A percentile compares a stretch with the other conserved stretches of the same genome.
phyloP scores from a whole-genome alignment of 192 early-diverging fungal species.

The Coemansia sp. region DNA sequence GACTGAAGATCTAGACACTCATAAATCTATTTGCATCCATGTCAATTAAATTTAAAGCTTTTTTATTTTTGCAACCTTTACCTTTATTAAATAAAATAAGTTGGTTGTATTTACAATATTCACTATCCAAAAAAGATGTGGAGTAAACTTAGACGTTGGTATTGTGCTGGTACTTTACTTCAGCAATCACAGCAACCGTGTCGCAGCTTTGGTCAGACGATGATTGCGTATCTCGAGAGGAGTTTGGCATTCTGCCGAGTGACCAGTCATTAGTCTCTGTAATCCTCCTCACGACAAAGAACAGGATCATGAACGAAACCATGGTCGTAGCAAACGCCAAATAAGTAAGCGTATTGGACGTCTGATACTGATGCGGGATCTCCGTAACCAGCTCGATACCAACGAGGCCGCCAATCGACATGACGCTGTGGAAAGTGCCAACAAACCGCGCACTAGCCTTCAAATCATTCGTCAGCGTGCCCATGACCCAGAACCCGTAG shows the following conservation, averaged over 20 bases:
- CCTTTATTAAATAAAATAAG: too few species aligned
- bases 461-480: conserved; percentile 50
- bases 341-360: conserved; percentile 32
- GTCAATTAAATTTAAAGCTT: too few species aligned
- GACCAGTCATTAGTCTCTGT: conserved; percentile 51
- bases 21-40: not conserved
- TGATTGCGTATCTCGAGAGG: not conserved
- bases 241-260: conserved; percentile 20
- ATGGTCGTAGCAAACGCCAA: conserved; percentile 13
- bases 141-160: not conserved
- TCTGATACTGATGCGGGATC: conserved; percentile 13
- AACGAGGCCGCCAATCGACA: conserved; percentile 37
- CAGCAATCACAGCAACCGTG: conserved; percentile 18
- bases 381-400: conserved; percentile 24
- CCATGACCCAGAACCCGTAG: conserved; percentile 51
- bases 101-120: too few species aligned
- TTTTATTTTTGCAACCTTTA: not conserved
- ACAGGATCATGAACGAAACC: conserved; percentile 24
- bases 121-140: too few species aligned
- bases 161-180: conserved; percentile 31
- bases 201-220: conserved; percentile 3
- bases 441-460: conserved; percentile 42
- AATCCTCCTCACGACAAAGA: conserved; percentile 34
- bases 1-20: too few species aligned
- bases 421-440: conserved; percentile 34